These are phyloP conservation scores for Ogataea neopini DNA, from an alignment of 805 yeast genomes.

Conservation along the genomic window DNA sequence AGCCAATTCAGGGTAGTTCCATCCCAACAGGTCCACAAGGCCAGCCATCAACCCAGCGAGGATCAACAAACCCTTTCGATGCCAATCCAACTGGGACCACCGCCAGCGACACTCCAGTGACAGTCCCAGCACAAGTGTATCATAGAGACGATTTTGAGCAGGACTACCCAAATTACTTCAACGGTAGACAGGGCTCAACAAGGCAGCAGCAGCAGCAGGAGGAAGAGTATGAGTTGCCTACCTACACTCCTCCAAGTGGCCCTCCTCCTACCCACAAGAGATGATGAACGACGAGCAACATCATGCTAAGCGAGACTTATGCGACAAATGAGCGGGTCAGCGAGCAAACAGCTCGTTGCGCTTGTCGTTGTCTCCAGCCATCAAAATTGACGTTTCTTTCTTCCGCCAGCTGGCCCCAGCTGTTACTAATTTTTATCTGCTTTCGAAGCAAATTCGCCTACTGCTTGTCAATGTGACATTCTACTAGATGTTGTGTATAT, in stretches of 20 bases:
- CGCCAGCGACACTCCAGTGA: not conserved
- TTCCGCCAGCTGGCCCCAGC: too few relatives aligned
- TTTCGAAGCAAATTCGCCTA: too few relatives aligned
- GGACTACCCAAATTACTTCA: slow-evolving; percentile 16
- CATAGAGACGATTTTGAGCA: slow-evolving; percentile 16
- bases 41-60: too few relatives aligned
- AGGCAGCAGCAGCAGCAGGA: not conserved
- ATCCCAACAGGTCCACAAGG: slow-evolving; percentile 2
- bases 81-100: slow-evolving; percentile 14
- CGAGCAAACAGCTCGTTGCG: too few relatives aligned
- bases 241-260: slow-evolving; percentile 24
- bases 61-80: slow-evolving; percentile 15
- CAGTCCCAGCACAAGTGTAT: slow-evolving; percentile 10
- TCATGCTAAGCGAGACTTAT: too few relatives aligned
- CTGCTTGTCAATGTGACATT: not conserved
- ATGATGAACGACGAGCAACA: not conserved
- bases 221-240: slow-evolving; percentile 2
- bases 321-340: too few relatives aligned
- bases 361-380: too few relatives aligned
- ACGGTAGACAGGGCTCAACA: slow-evolving; percentile 8
- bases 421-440: too few relatives aligned
- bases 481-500: not conserved
- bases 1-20: not conserved
- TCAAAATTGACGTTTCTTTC: too few relatives aligned
- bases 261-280: slow-evolving; percentile 25